A percentile compares a stretch with the other conserved stretches of the same genome.
Evolutionary conservation across 1,139 yeast genomes (phyloP).

Genomic region (Hansenula lynferdii): DNA sequence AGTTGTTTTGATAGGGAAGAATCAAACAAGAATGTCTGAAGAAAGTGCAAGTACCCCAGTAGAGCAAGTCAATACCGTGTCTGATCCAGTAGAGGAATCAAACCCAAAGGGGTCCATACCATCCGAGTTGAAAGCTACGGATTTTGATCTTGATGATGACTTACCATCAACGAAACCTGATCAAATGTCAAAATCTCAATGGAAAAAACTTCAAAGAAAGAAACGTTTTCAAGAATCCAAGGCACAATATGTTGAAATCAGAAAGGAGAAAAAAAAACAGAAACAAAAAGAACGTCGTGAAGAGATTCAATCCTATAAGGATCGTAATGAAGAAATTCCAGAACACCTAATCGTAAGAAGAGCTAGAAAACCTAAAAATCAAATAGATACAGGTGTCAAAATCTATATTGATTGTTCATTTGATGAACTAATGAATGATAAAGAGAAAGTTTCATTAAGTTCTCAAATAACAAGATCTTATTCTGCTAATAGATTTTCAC

Average conservation of each 20-base stretch:
- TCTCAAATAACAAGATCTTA: slow-evolving; percentile 81
- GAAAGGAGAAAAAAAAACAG: slow-evolving; percentile 50
- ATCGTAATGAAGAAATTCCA: slow-evolving; percentile 33
- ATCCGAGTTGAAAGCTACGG: too few species aligned
- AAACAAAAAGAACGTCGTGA: slow-evolving; percentile 30
- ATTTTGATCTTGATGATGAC: neutral
- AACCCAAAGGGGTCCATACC: too few species aligned
- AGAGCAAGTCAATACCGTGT: too few species aligned
- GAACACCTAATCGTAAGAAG: slow-evolving; percentile 25
- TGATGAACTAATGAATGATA: slow-evolving; percentile 82
- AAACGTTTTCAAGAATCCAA: slow-evolving; percentile 62
- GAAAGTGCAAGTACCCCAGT: too few species aligned
- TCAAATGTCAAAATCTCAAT: slow-evolving; percentile 81
- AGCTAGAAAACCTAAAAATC: slow-evolving; percentile 35
- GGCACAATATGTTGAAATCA: slow-evolving; percentile 46
- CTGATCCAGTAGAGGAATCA: too few species aligned
- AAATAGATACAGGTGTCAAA: slow-evolving; percentile 40
- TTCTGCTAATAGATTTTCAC: slow-evolving; percentile 65
- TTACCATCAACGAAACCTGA: slow-evolving; percentile 41
- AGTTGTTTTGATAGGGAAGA: too few species aligned
- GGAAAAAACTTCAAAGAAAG: slow-evolving; percentile 65
- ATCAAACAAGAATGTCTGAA: too few species aligned
- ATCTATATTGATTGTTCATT: slow-evolving; percentile 84
- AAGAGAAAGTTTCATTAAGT: slow-evolving; percentile 72
- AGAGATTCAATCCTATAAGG: slow-evolving; percentile 27